A percentile compares a stretch with the other conserved stretches of the same genome.
phyloP scores from a whole-genome alignment of 2,329 filamentous ascomycete genomes.

The Rhynchosporium agropyri region DNA sequence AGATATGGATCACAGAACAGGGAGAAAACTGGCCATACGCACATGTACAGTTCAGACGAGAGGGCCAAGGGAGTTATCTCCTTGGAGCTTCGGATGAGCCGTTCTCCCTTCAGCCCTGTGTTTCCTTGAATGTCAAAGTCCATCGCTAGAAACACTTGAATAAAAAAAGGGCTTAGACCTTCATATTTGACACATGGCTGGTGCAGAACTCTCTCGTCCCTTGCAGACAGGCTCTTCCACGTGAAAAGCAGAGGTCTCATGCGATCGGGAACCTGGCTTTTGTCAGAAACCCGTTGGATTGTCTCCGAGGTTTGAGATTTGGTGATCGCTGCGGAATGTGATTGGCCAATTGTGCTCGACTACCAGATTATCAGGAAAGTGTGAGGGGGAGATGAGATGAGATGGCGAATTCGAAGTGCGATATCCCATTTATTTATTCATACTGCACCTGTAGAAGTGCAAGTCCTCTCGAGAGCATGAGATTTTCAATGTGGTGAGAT shows the following conservation, averaged over 20 bases:
- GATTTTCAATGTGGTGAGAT: neutral
- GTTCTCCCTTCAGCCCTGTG: slow-evolving; percentile 14
- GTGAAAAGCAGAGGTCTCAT: slow-evolving; percentile 10
- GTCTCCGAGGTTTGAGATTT: slow-evolving; percentile 26
- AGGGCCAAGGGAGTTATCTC: neutral
- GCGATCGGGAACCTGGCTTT: neutral
- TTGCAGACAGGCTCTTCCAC: slow-evolving; percentile 16
- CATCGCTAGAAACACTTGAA: neutral
- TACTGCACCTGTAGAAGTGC: too few relatives aligned
- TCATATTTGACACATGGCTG: slow-evolving; percentile 20
- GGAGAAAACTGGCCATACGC: neutral
- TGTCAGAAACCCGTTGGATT: slow-evolving; percentile 18
- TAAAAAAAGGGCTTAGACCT: slow-evolving; percentile 18
- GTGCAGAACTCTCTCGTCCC: slow-evolving; percentile 15
- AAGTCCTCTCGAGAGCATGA: too few relatives aligned
- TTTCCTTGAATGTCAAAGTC: slow-evolving; percentile 6
- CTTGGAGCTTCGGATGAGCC: slow-evolving; percentile 8
- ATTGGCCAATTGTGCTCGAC: slow-evolving; percentile 22
- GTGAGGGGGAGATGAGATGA: too few relatives aligned
- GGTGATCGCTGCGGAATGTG: neutral
- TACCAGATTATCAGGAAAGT: too few relatives aligned
- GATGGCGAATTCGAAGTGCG: too few relatives aligned
- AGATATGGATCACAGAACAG: neutral
- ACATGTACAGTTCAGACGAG: neutral
- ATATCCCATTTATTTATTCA: too few relatives aligned